A percentile compares a stretch with the other conserved stretches of the same genome.
phyloP scores from a whole-genome alignment of 257 asterid species.

The Solanum pinnatisectum region DNA sequence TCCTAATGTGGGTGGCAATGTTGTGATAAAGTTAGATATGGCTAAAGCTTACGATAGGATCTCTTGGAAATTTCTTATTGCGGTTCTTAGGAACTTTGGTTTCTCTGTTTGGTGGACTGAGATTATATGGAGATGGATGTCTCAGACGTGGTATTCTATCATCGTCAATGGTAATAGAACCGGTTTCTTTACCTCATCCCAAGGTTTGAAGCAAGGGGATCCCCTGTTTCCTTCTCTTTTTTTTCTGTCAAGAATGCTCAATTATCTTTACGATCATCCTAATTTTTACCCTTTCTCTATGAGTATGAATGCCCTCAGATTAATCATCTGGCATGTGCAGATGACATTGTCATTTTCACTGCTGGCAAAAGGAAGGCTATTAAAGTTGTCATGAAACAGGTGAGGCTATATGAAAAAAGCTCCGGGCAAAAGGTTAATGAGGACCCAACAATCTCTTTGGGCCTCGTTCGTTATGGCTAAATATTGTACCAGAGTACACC shows the following conservation, averaged over 20 bases:
- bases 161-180: background rate
- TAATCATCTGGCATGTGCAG: background rate
- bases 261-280: background rate
- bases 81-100: background rate
- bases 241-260: too few relatives aligned
- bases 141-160: background rate
- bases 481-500: background rate
- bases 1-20: background rate
- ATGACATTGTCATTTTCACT: background rate
- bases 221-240: background rate
- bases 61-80: too few relatives aligned
- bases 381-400: too few relatives aligned
- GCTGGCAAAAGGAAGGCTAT: too few relatives aligned
- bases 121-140: background rate
- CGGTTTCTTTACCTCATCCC: background rate
- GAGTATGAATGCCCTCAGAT: background rate
- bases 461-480: background rate
- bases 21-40: too few relatives aligned
- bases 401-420: background rate
- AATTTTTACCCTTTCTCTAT: background rate
- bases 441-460: background rate
- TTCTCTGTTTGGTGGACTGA: background rate
- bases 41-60: too few relatives aligned
- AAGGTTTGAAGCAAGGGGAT: background rate
- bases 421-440: background rate